Conservation (phyloP, 345 rosid species). For the Toxicodendron radicans region DNA sequence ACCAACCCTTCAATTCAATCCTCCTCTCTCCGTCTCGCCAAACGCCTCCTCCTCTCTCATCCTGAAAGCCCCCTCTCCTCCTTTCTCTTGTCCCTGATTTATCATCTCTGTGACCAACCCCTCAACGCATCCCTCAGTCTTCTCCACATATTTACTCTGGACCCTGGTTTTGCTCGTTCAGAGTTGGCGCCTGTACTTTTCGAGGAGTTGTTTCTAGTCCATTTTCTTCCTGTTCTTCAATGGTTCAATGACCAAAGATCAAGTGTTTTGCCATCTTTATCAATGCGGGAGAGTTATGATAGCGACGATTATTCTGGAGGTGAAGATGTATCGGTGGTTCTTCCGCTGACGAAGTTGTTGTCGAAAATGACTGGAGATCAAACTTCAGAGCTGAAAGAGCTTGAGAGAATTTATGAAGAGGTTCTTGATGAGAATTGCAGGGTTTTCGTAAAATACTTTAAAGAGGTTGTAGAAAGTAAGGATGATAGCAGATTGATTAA, state of each 20-base stretch:
- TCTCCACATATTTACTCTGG: constrained; percentile 39
- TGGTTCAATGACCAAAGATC: constrained; percentile 45
- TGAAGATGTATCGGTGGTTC: constrained; percentile 32
- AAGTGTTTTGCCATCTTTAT: constrained; percentile 30
- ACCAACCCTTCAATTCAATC: constrained; percentile 26
- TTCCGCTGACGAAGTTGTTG: constrained; percentile 39
- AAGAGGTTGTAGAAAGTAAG: constrained; percentile 31
- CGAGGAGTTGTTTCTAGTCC: constrained; percentile 50
- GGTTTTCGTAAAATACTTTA: constrained; percentile 45
- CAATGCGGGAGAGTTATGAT: constrained; percentile 11
- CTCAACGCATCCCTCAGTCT: constrained; percentile 37
- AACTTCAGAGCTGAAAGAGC: constrained; percentile 44
- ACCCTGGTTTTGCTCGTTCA: constrained; percentile 50
- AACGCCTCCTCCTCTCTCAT: constrained; percentile 46
- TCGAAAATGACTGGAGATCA: constrained; percentile 58
- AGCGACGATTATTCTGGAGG: constrained; percentile 27
- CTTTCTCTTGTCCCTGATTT: constrained; percentile 50
- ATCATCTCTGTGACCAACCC: constrained; percentile 45
- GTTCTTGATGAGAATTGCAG: constrained; percentile 58
- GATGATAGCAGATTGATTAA: constrained; percentile 19
- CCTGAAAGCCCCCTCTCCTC: constrained; percentile 38
- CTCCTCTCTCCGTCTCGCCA: constrained; percentile 49
- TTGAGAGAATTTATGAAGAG: constrained; percentile 50
- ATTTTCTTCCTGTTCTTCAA: constrained; percentile 49
- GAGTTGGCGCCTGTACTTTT: constrained; percentile 49